phyloP scores from a whole-genome alignment of 352 stramenopile genomes.

The Phytophthora boehmeriae region DNA sequence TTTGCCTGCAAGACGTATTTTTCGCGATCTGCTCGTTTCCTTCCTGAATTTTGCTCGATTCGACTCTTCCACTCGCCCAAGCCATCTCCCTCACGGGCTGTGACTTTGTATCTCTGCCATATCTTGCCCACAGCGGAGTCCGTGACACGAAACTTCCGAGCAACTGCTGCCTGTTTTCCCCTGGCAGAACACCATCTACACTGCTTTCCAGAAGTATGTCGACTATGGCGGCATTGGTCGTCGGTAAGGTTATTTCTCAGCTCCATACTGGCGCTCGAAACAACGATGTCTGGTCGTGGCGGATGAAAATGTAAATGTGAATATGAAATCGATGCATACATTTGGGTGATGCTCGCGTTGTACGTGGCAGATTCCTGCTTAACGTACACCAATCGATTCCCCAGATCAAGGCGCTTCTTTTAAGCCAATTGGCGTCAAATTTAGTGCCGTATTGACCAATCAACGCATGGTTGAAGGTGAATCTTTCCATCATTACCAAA shows the following conservation, averaged over 20 bases:
- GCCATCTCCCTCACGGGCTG: background rate
- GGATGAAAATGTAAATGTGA: background rate
- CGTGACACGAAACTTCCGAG: too few relatives aligned
- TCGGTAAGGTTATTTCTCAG: background rate
- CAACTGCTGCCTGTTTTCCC: background rate
- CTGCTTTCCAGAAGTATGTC: background rate
- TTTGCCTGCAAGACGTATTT: background rate
- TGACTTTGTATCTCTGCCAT: background rate
- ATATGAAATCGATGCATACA: background rate
- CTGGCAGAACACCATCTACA: background rate
- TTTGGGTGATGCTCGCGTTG: background rate
- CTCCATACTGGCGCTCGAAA: too few relatives aligned
- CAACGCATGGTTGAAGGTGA: background rate
- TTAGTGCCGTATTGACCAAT: background rate
- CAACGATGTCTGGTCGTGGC: too few relatives aligned
- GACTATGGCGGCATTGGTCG: background rate
- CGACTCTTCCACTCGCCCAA: background rate
- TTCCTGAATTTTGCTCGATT: background rate
- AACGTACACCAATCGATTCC: conserved; percentile 4
- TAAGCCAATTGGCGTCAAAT: conserved; percentile 27
- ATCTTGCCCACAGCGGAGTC: background rate
- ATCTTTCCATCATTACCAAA: background rate
- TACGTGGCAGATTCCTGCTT: background rate
- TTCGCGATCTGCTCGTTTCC: background rate
- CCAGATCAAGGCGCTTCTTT: background rate